A percentile compares a stretch with the other conserved stretches of the same genome.
Evolutionary conservation across 768 basidiomycete genomes (phyloP).

Genomic region (Rhizopogon sp.): DNA sequence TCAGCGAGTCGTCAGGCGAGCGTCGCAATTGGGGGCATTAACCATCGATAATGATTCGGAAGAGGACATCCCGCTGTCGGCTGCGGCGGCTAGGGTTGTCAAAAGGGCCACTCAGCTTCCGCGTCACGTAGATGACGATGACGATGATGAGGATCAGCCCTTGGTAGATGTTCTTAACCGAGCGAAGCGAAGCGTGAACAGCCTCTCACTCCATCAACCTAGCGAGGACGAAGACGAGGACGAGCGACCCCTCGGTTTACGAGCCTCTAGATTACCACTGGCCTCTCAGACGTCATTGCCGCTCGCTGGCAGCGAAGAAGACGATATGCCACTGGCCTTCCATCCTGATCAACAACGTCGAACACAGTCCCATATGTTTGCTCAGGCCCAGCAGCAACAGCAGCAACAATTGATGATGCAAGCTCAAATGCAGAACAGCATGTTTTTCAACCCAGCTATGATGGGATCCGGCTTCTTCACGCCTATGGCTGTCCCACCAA

Average conservation of each 20-base stretch:
- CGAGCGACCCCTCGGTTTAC: conserved; percentile 66
- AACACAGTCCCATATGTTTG: conserved; percentile 45
- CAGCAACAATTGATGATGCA: conserved; percentile 66
- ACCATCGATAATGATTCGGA: conserved; percentile 51
- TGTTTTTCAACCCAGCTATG: conserved; percentile 71
- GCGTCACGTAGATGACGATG: conserved; percentile 21
- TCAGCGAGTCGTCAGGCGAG: conserved; percentile 48
- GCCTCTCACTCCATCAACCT: conserved; percentile 14
- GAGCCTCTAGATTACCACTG: conserved; percentile 43
- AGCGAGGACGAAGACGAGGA: conserved; percentile 56
- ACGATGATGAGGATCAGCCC: conserved; percentile 72
- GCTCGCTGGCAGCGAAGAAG: conserved; percentile 38
- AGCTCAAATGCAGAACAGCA: conserved; percentile 68
- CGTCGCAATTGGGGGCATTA: conserved; percentile 18
- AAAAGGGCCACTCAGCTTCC: conserved; percentile 28
- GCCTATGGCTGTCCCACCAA: conserved; percentile 48
- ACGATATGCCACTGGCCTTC: conserved; percentile 64
- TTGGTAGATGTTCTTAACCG: conserved; percentile 54
- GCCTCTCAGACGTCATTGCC: conserved; percentile 21
- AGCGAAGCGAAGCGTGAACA: conserved; percentile 36
- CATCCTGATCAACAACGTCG: conserved; percentile 79
- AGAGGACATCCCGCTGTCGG: conserved; percentile 67
- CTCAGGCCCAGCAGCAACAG: conserved; percentile 46
- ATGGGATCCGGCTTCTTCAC: conserved; percentile 67
- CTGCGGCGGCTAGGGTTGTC: conserved; percentile 44